These are phyloP conservation scores for Aurantiochytrium sp. DNA, from an alignment of 108 stramenopile genomes.

Conservation along the genomic window DNA sequence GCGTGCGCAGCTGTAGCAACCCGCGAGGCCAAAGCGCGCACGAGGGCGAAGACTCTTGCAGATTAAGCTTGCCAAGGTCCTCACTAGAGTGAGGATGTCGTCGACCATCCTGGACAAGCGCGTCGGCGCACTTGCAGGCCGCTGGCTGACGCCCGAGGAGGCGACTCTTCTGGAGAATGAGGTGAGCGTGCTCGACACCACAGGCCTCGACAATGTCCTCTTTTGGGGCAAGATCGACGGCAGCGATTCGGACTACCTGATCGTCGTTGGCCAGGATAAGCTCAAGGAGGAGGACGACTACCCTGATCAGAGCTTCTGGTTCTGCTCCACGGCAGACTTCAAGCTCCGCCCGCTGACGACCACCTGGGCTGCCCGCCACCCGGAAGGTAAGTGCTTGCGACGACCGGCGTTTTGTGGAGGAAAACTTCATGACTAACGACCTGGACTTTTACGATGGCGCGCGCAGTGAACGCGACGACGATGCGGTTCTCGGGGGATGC, in stretches of 20 bases:
- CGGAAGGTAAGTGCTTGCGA: neutral
- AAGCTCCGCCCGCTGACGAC: neutral
- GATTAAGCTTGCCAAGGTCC: too few relatives aligned
- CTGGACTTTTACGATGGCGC: too few relatives aligned
- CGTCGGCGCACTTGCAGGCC: neutral
- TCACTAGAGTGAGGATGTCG: too few relatives aligned
- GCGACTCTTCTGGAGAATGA: neutral
- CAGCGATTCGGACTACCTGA: neutral
- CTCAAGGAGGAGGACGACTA: conserved; percentile 18
- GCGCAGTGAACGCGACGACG: neutral
- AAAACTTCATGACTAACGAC: too few relatives aligned
- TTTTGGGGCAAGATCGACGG: neutral
- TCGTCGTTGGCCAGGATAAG: neutral
- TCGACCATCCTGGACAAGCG: neutral
- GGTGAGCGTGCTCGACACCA: neutral
- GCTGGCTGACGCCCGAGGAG: conserved; percentile 25
- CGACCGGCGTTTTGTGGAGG: too few relatives aligned
- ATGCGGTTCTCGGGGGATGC: neutral
- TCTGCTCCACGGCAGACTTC: neutral
- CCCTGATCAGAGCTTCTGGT: conserved; percentile 7
- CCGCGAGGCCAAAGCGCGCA: too few relatives aligned
- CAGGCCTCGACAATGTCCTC: neutral
- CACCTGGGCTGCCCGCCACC: neutral
- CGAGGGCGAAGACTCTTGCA: too few relatives aligned
- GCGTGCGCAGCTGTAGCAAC: too few relatives aligned